Percentiles rank a stretch among this genome's conserved stretches.
These are phyloP conservation scores for Backusella macrospora DNA, from an alignment of 192 early-diverging fungal species.

Conservation along the genomic window DNA sequence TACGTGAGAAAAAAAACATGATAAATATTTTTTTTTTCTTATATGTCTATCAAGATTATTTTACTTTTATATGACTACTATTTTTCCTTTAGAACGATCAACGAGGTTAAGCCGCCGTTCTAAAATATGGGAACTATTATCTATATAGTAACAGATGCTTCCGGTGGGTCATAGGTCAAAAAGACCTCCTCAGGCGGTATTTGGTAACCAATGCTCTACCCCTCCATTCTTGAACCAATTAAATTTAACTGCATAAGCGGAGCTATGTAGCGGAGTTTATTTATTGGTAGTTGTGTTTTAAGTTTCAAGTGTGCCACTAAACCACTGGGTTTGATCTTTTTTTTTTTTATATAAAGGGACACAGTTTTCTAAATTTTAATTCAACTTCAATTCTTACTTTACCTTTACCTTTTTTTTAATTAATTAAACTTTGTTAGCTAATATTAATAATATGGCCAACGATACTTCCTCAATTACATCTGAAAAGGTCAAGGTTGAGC, in stretches of 20 bases:
- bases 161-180: slow-evolving; percentile 18
- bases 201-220: slow-evolving; percentile 18
- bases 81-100: neutral
- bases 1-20: slow-evolving; percentile 14
- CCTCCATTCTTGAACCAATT: slow-evolving; percentile 4
- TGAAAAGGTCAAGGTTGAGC: slow-evolving; percentile 28
- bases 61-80: neutral
- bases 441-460: slow-evolving; percentile 12
- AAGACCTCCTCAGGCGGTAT: slow-evolving; percentile 12
- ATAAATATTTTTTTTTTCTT: neutral
- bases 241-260: neutral
- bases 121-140: slow-evolving; percentile 11
- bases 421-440: neutral
- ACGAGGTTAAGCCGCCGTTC: neutral
- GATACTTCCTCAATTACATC: slow-evolving; percentile 15
- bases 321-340: neutral
- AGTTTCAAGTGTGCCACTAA: slow-evolving; percentile 4
- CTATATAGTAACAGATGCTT: slow-evolving; percentile 14
- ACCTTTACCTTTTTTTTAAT: neutral
- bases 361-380: neutral
- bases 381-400: slow-evolving; percentile 10
- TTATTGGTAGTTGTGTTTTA: neutral
- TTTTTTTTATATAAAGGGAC: slow-evolving; percentile 24
- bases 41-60: neutral
- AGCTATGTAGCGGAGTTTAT: neutral